These are phyloP conservation scores for Boletus reticulatus DNA, from an alignment of 768 basidiomycete species.

Conservation along the genomic window DNA sequence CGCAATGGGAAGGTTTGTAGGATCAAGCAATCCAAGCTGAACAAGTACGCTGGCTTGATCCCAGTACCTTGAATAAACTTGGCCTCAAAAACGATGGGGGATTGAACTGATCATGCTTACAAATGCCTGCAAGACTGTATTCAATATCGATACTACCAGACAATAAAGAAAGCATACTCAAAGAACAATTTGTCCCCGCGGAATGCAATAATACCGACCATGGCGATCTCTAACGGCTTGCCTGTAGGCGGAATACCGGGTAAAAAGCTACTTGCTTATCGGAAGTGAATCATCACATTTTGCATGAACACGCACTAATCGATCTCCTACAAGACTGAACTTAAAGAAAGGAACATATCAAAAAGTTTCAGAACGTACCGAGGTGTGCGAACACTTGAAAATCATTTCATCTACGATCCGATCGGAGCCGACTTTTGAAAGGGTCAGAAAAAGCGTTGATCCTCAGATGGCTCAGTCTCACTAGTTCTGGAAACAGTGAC, in stretches of 20 bases:
- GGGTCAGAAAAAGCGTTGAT: not conserved
- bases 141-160: not conserved
- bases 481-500: conserved; percentile 42
- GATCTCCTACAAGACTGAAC: conserved; percentile 33
- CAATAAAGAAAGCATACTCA: conserved; percentile 32
- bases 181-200: conserved; percentile 50
- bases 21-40: conserved; percentile 40
- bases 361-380: conserved; percentile 17
- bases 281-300: not conserved
- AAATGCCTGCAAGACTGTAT: conserved; percentile 10
- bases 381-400: conserved; percentile 41
- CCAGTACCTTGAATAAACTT: conserved; percentile 37
- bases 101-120: conserved; percentile 5
- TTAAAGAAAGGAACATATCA: not conserved
- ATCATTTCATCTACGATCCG: conserved; percentile 49
- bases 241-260: conserved; percentile 38
- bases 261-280: conserved; percentile 21
- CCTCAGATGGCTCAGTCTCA: conserved; percentile 12
- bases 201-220: conserved; percentile 45
- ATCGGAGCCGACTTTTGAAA: conserved; percentile 37
- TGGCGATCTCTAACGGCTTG: conserved; percentile 39
- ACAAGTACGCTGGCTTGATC: conserved; percentile 47
- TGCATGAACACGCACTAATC: conserved; percentile 33
- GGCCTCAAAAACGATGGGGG: not conserved
- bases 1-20: conserved; percentile 33